phyloP scores from a whole-genome alignment of 2,329 filamentous ascomycete genomes.

The Calonectria pteridis region DNA sequence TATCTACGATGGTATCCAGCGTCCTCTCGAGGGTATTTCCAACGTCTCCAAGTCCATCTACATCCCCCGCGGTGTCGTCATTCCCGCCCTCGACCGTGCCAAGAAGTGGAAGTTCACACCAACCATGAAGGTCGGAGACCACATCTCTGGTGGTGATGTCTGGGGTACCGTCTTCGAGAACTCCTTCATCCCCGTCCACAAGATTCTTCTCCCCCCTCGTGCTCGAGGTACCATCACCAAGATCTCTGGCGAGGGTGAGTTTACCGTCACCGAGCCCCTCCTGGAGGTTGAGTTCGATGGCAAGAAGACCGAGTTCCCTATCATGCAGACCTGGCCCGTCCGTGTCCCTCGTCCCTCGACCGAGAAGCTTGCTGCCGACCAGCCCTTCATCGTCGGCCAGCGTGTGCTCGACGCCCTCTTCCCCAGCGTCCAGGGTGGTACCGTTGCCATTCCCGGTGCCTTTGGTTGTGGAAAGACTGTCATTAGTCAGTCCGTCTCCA shows the following conservation, averaged over 20 bases:
- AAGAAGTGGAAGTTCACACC: slow-evolving; percentile 99
- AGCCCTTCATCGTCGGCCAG: slow-evolving; percentile 96
- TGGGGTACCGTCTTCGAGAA: slow-evolving; percentile 97
- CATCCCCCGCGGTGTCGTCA: slow-evolving; percentile 92
- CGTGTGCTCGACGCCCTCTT: slow-evolving; percentile 96
- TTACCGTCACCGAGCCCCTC: slow-evolving; percentile 94
- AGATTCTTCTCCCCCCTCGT: slow-evolving; percentile 90
- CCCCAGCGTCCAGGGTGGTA: slow-evolving; percentile 96
- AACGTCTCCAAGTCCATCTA: slow-evolving; percentile 88
- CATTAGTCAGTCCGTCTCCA: slow-evolving; percentile 98
- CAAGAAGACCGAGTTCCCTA: slow-evolving; percentile 91
- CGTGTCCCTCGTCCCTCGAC: slow-evolving; percentile 93
- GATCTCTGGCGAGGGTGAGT: slow-evolving; percentile 89
- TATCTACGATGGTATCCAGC: slow-evolving; percentile 99
- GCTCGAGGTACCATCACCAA: slow-evolving; percentile 92
- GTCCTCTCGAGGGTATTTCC: slow-evolving; percentile 89
- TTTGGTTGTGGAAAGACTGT: slow-evolving; percentile 99
- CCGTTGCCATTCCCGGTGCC: slow-evolving; percentile 96
- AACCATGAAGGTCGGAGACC: slow-evolving; percentile 92
- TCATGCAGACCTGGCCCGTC: slow-evolving; percentile 99
- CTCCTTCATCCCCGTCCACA: slow-evolving; percentile 93
- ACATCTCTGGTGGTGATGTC: slow-evolving; percentile 95
- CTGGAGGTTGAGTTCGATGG: slow-evolving; percentile 98
- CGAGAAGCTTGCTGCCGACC: slow-evolving; percentile 90
- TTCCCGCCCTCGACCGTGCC: slow-evolving; percentile 87